These are phyloP conservation scores for Oenanthe sinensis DNA, from an alignment of 129 eudicot species.

Conservation along the genomic window DNA sequence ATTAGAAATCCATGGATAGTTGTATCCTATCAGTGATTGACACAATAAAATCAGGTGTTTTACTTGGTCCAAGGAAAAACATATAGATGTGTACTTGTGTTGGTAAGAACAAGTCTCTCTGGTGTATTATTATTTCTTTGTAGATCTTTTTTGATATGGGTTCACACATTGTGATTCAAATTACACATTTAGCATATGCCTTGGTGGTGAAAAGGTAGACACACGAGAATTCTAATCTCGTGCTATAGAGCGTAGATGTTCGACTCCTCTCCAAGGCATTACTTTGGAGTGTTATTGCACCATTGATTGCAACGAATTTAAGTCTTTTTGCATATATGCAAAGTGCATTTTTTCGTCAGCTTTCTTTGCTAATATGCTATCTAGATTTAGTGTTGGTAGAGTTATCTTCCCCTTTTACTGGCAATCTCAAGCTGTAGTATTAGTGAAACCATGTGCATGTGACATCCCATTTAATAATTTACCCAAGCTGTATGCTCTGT, in stretches of 20 bases:
- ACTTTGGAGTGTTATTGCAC: background rate
- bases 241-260: constrained; percentile 11
- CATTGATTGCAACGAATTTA: background rate
- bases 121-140: too few species aligned
- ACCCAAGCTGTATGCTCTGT: background rate
- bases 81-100: too few species aligned
- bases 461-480: background rate
- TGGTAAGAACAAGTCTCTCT: too few species aligned
- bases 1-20: background rate
- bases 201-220: constrained; percentile 14
- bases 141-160: background rate
- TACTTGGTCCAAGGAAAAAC: background rate
- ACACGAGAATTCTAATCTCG: constrained; percentile 3
- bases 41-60: background rate
- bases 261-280: background rate
- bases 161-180: background rate
- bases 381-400: background rate
- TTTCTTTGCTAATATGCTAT: background rate
- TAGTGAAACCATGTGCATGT: background rate
- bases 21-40: background rate
- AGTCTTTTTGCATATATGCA: background rate
- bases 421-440: background rate
- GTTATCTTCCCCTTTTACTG: background rate
- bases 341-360: background rate
- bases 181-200: background rate